Conservation (phyloP, 2,329 filamentous ascomycete species). For the Nigrospora oryzae region DNA sequence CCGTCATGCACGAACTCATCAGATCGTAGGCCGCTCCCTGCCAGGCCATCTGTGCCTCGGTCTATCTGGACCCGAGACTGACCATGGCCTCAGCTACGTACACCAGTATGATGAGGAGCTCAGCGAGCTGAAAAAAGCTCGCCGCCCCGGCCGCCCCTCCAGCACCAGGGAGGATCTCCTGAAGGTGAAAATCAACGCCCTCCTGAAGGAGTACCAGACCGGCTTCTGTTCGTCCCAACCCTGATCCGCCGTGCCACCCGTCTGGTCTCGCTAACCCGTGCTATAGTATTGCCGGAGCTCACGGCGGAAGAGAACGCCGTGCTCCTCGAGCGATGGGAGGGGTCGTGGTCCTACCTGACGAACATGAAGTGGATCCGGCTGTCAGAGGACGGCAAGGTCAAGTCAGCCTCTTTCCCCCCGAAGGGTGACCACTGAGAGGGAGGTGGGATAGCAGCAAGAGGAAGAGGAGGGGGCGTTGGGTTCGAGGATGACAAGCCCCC, state of each 20-base stretch:
- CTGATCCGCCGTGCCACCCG: neutral
- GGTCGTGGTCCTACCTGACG: slow-evolving; percentile 73
- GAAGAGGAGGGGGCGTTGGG: too few relatives aligned
- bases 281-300: slow-evolving; percentile 65
- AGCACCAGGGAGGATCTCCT: slow-evolving; percentile 71
- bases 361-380: slow-evolving; percentile 72
- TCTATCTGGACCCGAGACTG: neutral
- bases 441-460: neutral
- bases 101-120: slow-evolving; percentile 66
- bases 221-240: slow-evolving; percentile 61
- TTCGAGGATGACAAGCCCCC: too few relatives aligned
- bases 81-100: slow-evolving; percentile 41
- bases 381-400: slow-evolving; percentile 52
- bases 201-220: slow-evolving; percentile 71
- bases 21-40: slow-evolving; percentile 36
- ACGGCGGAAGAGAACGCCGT: slow-evolving; percentile 55
- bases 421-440: slow-evolving; percentile 31
- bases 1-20: slow-evolving; percentile 53
- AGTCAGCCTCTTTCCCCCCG: slow-evolving; percentile 73
- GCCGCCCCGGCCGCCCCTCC: slow-evolving; percentile 72
- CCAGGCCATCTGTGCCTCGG: neutral
- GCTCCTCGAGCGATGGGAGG: slow-evolving; percentile 67
- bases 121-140: slow-evolving; percentile 53
- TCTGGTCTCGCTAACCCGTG: slow-evolving; percentile 8
- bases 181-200: slow-evolving; percentile 58